These are phyloP conservation scores for Chalaropsis ovoidea DNA, from an alignment of 2,329 filamentous ascomycete species.

Conservation along the genomic window DNA sequence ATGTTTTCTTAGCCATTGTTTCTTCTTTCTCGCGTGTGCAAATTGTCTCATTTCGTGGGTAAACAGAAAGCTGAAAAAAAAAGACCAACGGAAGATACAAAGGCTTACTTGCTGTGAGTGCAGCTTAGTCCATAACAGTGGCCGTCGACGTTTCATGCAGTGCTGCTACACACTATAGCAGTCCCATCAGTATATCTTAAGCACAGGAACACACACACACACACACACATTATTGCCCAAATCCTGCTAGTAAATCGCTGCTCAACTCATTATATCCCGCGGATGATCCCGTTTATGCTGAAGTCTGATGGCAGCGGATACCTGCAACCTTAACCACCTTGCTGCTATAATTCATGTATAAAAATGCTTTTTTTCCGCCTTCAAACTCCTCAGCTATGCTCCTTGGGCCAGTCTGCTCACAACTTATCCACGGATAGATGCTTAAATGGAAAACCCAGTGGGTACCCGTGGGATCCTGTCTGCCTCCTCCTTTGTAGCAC, in stretches of 20 bases:
- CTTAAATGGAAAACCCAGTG: constrained; percentile 2
- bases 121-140: too few species aligned
- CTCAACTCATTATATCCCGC: not conserved
- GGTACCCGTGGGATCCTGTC: not conserved
- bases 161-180: not conserved
- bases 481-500: not conserved
- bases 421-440: not conserved
- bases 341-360: not conserved
- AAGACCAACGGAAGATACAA: not conserved
- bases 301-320: not conserved
- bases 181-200: not conserved
- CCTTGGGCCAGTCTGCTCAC: not conserved
- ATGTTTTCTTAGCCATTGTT: not conserved
- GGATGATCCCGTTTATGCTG: not conserved
- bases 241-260: not conserved
- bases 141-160: not conserved
- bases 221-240: not conserved
- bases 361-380: not conserved
- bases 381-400: not conserved
- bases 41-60: not conserved
- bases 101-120: not conserved
- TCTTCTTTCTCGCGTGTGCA: not conserved
- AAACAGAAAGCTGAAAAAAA: not conserved
- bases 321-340: not conserved
- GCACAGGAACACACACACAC: not conserved